Evolutionary conservation across 176 grass and related monocot species (phyloP).

Genomic region (Oryza nivara): DNA sequence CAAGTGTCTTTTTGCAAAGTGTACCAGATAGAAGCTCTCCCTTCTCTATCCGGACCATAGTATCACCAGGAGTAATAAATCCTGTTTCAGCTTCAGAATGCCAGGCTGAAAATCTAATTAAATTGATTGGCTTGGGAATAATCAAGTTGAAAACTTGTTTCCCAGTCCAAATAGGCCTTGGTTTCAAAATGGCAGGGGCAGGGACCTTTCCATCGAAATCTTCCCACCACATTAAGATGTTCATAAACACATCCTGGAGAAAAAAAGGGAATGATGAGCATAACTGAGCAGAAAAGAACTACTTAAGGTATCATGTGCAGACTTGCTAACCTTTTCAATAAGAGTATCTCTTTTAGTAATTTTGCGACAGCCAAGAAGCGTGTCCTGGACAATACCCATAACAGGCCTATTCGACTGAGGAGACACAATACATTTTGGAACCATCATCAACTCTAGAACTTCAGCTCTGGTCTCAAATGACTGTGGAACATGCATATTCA

Average conservation of each 20-base stretch:
- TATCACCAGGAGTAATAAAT: constrained; percentile 95
- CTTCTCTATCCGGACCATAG: constrained; percentile 90
- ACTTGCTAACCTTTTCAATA: constrained; percentile 81
- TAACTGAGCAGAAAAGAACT: constrained; percentile 31
- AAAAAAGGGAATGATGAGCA: constrained; percentile 32
- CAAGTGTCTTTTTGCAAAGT: constrained; percentile 89
- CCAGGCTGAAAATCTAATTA: constrained; percentile 89
- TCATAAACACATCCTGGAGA: constrained; percentile 96
- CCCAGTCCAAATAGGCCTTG: constrained; percentile 94
- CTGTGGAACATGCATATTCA: constrained; percentile 99
- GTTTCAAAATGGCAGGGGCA: constrained; percentile 90
- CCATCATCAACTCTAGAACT: constrained; percentile 98
- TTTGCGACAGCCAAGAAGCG: constrained; percentile 86
- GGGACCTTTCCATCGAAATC: constrained; percentile 98
- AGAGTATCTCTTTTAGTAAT: constrained; percentile 96
- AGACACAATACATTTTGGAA: constrained; percentile 98
- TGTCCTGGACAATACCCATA: constrained; percentile 99
- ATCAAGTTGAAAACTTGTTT: constrained; percentile 99
- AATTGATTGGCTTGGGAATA: constrained; percentile 97
- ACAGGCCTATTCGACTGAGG: constrained; percentile 94
- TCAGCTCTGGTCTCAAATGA: constrained; percentile 98
- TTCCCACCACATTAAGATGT: constrained; percentile 99
- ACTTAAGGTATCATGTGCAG: not conserved
- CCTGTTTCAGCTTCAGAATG: constrained; percentile 78
- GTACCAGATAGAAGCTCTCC: constrained; percentile 92